A percentile compares a stretch with the other conserved stretches of the same genome.
These are phyloP conservation scores for Sarcodon sp. DNA, from an alignment of 768 basidiomycete species.

Conservation along the genomic window DNA sequence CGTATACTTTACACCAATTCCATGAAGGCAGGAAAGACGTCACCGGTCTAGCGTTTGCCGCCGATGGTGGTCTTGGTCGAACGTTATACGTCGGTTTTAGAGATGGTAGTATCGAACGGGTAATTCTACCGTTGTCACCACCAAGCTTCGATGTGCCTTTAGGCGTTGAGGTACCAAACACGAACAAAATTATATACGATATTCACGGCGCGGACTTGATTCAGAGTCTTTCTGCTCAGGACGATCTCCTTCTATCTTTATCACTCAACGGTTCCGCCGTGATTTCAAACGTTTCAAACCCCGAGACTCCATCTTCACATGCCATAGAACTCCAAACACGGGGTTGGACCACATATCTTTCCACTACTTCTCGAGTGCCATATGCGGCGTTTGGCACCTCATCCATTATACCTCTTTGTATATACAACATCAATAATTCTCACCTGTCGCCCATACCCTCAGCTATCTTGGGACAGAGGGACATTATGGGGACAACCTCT, in stretches of 20 bases:
- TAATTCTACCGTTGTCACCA: constrained; percentile 18
- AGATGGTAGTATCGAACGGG: constrained; percentile 24
- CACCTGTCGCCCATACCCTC: constrained; percentile 32
- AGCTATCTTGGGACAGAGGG: constrained; percentile 25
- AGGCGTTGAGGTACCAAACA: constrained; percentile 7
- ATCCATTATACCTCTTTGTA: constrained; percentile 30
- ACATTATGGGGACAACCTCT: constrained; percentile 10
- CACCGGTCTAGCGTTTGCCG: constrained; percentile 15
- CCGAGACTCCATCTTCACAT: constrained; percentile 8
- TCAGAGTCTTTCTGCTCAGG: constrained; percentile 40
- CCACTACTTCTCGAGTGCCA: constrained; percentile 32
- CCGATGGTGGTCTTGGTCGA: constrained; percentile 13
- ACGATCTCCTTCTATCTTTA: constrained; percentile 35
- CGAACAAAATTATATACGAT: constrained; percentile 10
- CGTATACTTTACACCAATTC: constrained; percentile 10
- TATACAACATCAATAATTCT: too few species aligned
- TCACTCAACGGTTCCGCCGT: constrained; percentile 41
- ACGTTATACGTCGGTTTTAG: constrained; percentile 16
- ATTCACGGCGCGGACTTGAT: constrained; percentile 32
- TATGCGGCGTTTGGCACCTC: constrained; percentile 62
- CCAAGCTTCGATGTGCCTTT: constrained; percentile 6
- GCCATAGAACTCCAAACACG: constrained; percentile 34
- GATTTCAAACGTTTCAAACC: constrained; percentile 14
- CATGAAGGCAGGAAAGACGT: constrained; percentile 17
- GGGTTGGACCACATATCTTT: constrained; percentile 55